Percentiles rank a stretch among this genome's conserved stretches.
Evolutionary conservation across 179 eudicot species (phyloP).

Genomic region (Beta corolliflora): DNA sequence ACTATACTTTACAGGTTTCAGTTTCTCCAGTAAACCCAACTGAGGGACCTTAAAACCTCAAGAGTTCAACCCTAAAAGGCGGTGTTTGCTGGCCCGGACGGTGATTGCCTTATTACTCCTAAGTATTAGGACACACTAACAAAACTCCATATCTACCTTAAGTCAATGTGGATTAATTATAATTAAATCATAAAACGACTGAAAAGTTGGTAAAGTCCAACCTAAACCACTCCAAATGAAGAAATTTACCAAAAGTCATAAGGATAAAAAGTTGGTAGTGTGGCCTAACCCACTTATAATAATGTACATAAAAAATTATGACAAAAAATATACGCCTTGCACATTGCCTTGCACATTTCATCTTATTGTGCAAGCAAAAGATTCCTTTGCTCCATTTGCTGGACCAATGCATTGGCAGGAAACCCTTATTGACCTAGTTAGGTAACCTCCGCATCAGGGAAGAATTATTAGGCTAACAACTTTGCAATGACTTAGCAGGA

Average conservation of each 20-base stretch:
- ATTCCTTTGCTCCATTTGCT: neutral
- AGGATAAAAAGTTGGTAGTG: neutral
- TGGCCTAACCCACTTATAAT: neutral
- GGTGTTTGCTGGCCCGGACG: neutral
- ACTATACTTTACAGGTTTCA: neutral
- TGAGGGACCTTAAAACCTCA: neutral
- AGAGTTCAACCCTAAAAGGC: neutral
- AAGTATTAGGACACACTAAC: neutral
- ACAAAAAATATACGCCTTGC: neutral
- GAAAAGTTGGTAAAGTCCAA: neutral
- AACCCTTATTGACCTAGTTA: too few relatives aligned
- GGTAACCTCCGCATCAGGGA: too few relatives aligned
- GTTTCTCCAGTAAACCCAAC: neutral
- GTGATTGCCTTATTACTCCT: neutral
- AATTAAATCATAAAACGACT: neutral
- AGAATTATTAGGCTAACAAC: too few relatives aligned
- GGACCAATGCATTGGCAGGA: neutral
- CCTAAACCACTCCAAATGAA: neutral
- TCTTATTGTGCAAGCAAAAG: neutral
- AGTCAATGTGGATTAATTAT: neutral
- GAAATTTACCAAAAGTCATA: neutral
- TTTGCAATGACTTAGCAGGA: neutral
- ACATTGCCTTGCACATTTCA: neutral
- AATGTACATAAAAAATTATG: neutral
- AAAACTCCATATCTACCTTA: neutral